Evolutionary conservation across 768 basidiomycete genomes (phyloP), one percentile per base, ranked within the genome.

Genomic region (Phanerochaete sordida): DNA sequence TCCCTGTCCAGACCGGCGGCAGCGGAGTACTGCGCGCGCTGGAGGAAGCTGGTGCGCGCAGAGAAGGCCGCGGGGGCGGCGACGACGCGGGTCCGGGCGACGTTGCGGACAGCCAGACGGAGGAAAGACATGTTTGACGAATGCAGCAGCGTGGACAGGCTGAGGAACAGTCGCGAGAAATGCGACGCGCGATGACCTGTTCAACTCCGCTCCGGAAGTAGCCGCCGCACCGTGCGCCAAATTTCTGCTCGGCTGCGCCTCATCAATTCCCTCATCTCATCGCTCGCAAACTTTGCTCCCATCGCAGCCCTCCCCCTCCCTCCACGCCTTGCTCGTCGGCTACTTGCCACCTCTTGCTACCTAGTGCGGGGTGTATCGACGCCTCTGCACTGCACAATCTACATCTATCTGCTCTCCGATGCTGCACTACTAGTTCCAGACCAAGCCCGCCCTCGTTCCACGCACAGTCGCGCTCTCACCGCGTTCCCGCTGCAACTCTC

Each of bases 1-100:
- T 86, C 83, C 71, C 80, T 82, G 54, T 84, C 81, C 61, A 95
- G 80, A 37, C 82, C 82, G 27, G 84, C 81, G 24, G 82, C 83
- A 33, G 88, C 83, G 3, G 91, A 87, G 76, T 86, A 93, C 60
- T 73, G 67, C 35, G 82, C 84, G 59, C 78, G 76, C 59, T 70
- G 72, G 27, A 72, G 66, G 39, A 74, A 27, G 11, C 69, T 67
- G 43, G 60, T 65, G 37, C 66, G 61, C 16, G 62, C 46, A 37
- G 55, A 57, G n/a, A 68, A 60, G 21, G 68, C 23, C 8, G 64
- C 65, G 21, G 53, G 52, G 23, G 53, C 35, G 15, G 69, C 64
- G 6, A 58, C 37, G 11, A 75, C 66, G 50, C 81, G 77, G 55
- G 81, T 75, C 63, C 81, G 72, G 56, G 73, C 62, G 57, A 78